These are phyloP conservation scores for Globisporangium mamillatum DNA, from an alignment of 352 stramenopile genomes.

Conservation along the genomic window DNA sequence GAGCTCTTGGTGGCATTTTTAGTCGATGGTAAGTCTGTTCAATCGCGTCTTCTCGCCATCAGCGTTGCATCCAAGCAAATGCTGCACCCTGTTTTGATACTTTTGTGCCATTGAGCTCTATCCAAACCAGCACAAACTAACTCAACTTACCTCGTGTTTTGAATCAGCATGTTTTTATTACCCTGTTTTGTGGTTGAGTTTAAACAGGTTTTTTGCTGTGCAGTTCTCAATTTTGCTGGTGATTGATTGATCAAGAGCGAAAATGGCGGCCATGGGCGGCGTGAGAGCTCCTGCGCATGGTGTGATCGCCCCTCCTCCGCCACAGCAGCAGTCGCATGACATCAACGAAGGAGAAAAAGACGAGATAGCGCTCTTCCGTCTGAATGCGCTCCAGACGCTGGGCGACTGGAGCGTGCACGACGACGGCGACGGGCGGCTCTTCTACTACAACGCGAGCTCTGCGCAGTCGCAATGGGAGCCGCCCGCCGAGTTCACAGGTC, in stretches of 20 bases:
- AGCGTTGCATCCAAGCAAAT: not conserved
- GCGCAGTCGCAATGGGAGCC: constrained; percentile 55
- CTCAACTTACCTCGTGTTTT: not conserved
- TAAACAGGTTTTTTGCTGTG: not conserved
- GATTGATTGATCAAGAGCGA: not conserved
- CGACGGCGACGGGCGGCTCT: constrained; percentile 67
- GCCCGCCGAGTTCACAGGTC: constrained; percentile 40
- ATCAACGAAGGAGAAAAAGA: not conserved
- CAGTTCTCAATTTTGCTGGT: not conserved
- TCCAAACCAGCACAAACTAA: not conserved
- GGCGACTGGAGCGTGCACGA: constrained; percentile 73
- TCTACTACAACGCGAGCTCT: constrained; percentile 65
- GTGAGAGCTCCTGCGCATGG: constrained; percentile 2
- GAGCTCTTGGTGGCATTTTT: constrained; percentile 3
- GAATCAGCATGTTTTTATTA: not conserved
- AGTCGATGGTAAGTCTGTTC: not conserved
- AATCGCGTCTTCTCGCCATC: not conserved
- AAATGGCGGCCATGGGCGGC: not conserved
- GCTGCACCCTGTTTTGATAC: constrained; percentile 10
- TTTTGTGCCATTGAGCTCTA: not conserved
- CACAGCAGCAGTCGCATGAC: constrained; percentile 23
- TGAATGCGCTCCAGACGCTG: constrained; percentile 57
- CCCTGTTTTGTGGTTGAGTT: not conserved
- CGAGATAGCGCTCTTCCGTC: constrained; percentile 21
- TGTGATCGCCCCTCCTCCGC: constrained; percentile 3